Percentiles rank a stretch among this genome's conserved stretches.
phyloP scores from a whole-genome alignment of 1,139 yeast species.

The Saccharomyces hybrid region DNA sequence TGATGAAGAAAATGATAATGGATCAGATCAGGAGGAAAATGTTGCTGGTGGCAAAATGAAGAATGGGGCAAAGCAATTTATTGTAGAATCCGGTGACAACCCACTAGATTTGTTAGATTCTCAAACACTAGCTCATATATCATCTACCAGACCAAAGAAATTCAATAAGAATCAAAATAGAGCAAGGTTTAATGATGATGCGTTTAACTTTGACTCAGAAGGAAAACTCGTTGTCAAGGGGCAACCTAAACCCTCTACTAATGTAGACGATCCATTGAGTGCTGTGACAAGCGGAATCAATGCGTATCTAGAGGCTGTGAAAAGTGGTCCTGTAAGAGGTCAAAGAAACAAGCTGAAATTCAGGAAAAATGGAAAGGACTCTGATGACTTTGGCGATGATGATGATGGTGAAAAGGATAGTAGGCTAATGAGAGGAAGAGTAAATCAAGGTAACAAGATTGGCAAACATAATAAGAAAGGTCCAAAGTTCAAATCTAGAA shows the following conservation, averaged over 20 bases:
- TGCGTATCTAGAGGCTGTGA: slow-evolving; percentile 89
- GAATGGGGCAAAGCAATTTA: slow-evolving; percentile 45
- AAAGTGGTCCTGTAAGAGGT: slow-evolving; percentile 87
- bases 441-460: slow-evolving; percentile 16
- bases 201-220: slow-evolving; percentile 46
- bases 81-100: slow-evolving; percentile 68
- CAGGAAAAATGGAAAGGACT: slow-evolving; percentile 52
- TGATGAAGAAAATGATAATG: slow-evolving; percentile 34
- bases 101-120: slow-evolving; percentile 88
- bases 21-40: slow-evolving; percentile 26
- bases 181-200: slow-evolving; percentile 36
- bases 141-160: slow-evolving; percentile 72
- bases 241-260: slow-evolving; percentile 18
- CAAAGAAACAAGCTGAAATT: slow-evolving; percentile 85
- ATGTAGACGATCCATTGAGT: slow-evolving; percentile 44
- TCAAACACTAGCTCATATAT: slow-evolving; percentile 75
- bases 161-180: slow-evolving; percentile 45
- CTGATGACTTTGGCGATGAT: slow-evolving; percentile 50
- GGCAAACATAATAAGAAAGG: slow-evolving; percentile 23
- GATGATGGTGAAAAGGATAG: slow-evolving; percentile 27
- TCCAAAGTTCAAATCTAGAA: slow-evolving; percentile 27
- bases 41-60: slow-evolving; percentile 19
- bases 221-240: slow-evolving; percentile 49
- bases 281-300: slow-evolving; percentile 53
- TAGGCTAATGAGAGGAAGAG: slow-evolving; percentile 11